These are phyloP conservation scores for Solanum dulcamara DNA, from an alignment of 257 asterid genomes.

Conservation along the genomic window DNA sequence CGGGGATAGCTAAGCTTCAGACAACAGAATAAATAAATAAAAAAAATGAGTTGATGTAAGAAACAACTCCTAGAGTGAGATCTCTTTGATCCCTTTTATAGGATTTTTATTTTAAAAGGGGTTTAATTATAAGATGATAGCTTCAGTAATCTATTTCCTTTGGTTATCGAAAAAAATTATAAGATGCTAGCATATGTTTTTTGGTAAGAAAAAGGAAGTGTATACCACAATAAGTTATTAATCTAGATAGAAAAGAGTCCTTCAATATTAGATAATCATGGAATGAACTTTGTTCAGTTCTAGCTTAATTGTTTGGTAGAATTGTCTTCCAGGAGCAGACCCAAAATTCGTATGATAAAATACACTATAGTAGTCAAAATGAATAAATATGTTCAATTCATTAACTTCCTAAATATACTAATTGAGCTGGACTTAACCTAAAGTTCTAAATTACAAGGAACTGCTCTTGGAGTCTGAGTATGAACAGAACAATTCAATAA, in stretches of 20 bases:
- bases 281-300: not conserved
- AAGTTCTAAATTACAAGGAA: not conserved
- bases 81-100: not conserved
- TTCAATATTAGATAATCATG: not conserved
- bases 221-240: not conserved
- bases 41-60: not conserved
- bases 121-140: not conserved
- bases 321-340: not conserved
- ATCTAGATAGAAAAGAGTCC: not conserved
- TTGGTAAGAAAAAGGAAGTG: not conserved
- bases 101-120: not conserved
- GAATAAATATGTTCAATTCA: not conserved
- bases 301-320: not conserved
- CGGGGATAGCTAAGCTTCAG: conserved; percentile 91
- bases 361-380: not conserved
- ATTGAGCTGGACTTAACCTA: not conserved
- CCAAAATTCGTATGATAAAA: not conserved
- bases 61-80: not conserved
- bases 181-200: not conserved
- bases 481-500: not conserved
- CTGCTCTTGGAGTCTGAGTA: not conserved
- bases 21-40: conserved; percentile 1
- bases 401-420: not conserved
- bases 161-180: not conserved
- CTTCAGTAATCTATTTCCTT: not conserved